Percentiles rank a stretch among this genome's conserved stretches.
phyloP scores from a whole-genome alignment of 2,329 filamentous ascomycete species.

The Claviceps lovelessii region DNA sequence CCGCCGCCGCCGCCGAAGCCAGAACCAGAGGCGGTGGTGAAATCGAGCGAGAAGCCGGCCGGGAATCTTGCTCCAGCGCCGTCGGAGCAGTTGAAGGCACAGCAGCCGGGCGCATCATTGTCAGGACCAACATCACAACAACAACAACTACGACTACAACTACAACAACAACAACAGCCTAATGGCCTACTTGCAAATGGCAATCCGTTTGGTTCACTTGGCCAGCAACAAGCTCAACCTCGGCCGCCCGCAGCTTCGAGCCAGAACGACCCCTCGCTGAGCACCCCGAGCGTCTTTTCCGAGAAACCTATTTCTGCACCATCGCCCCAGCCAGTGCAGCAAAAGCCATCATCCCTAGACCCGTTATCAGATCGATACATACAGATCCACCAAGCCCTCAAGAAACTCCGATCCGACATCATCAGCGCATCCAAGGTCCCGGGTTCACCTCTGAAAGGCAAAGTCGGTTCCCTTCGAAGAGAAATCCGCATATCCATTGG shows the following conservation, averaged over 20 bases:
- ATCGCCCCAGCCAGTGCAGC: background rate
- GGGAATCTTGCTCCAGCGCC: background rate
- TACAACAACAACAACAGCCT: slow-evolving; percentile 3
- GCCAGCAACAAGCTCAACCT: background rate
- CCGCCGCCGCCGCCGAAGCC: too few species aligned
- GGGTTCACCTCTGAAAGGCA: slow-evolving; percentile 41
- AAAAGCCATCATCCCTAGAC: slow-evolving; percentile 1
- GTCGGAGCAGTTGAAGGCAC: slow-evolving; percentile 4
- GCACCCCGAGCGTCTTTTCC: background rate
- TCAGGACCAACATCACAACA: too few species aligned
- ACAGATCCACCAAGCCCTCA: slow-evolving; percentile 55
- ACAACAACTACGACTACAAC: too few species aligned
- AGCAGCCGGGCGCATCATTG: background rate
- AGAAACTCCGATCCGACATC: slow-evolving; percentile 47
- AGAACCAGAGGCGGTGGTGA: slow-evolving; percentile 8
- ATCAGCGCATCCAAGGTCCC: slow-evolving; percentile 38
- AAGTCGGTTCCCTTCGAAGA: slow-evolving; percentile 57
- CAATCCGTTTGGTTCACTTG: background rate
- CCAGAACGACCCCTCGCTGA: background rate
- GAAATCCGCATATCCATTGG: slow-evolving; percentile 59
- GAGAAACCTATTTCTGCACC: background rate
- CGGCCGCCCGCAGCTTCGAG: background rate
- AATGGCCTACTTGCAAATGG: slow-evolving; percentile 11
- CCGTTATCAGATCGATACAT: slow-evolving; percentile 28
- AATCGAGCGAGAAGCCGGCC: background rate